Conservation (phyloP, 2,329 filamentous ascomycete genomes). For the Pseudocercospora eumusae region DNA sequence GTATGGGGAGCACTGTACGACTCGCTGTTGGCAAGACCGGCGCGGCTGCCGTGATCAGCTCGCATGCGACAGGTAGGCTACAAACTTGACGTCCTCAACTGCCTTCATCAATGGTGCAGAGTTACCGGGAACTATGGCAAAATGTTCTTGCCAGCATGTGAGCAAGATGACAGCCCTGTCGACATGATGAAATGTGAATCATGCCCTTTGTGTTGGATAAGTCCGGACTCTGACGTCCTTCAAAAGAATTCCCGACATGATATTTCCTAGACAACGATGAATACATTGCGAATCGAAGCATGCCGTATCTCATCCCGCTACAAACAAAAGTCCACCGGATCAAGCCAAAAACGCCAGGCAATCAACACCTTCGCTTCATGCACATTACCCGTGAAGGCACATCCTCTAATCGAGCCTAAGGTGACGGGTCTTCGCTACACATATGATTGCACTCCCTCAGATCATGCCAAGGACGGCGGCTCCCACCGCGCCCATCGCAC, state of each 20-base stretch:
- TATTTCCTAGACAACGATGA: neutral
- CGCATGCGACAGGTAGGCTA: neutral
- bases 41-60: neutral
- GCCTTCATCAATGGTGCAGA: neutral
- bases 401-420: neutral
- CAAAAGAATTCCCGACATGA: neutral
- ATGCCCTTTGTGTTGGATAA: neutral
- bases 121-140: neutral
- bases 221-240: neutral
- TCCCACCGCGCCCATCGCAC: slow-evolving; percentile 13
- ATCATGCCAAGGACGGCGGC: slow-evolving; percentile 14
- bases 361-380: slow-evolving; percentile 1
- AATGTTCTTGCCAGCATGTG: neutral
- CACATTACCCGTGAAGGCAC: neutral
- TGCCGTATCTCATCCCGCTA: neutral
- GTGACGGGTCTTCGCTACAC: neutral
- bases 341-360: neutral
- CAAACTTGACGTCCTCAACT: neutral
- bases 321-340: neutral
- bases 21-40: neutral
- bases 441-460: neutral
- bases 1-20: neutral
- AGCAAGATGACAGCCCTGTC: neutral
- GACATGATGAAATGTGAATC: too few species aligned
- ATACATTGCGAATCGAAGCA: neutral